phyloP scores from a whole-genome alignment of 352 stramenopile species.

The Phytophthora parvispora region DNA sequence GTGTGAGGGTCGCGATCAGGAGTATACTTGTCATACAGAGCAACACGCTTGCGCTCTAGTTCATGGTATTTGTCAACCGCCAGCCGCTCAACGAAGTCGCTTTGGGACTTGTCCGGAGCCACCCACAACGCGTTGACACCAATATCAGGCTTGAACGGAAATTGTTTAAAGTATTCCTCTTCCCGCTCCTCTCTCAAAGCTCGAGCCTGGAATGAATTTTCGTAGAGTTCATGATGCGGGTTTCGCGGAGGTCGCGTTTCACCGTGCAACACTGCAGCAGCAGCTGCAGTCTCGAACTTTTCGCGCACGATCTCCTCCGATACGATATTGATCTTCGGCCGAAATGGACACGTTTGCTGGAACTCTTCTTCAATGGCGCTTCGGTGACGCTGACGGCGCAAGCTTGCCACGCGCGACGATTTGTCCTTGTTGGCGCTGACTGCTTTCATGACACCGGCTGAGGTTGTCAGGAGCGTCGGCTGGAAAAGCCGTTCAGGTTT shows the following conservation, averaged over 20 bases:
- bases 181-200: conserved; percentile 56
- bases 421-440: conserved; percentile 59
- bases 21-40: conserved; percentile 74
- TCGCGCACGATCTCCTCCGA: conserved; percentile 83
- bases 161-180: conserved; percentile 68
- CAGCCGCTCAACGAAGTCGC: conserved; percentile 75
- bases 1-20: conserved; percentile 66
- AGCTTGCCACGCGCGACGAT: conserved; percentile 34
- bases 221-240: conserved; percentile 75
- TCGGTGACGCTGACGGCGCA: conserved; percentile 61
- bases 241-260: conserved; percentile 46
- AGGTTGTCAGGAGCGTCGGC: conserved; percentile 64
- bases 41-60: conserved; percentile 61
- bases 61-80: conserved; percentile 79
- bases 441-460: conserved; percentile 32
- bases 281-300: conserved; percentile 60
- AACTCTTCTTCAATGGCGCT: conserved; percentile 76
- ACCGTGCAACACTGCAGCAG: conserved; percentile 20
- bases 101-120: conserved; percentile 38
- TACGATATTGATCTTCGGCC: conserved; percentile 75
- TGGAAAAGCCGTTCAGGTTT: conserved; percentile 77
- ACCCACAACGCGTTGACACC: conserved; percentile 79
- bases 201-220: conserved; percentile 67
- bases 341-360: conserved; percentile 71
- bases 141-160: conserved; percentile 85